Evolutionary conservation across 2,329 filamentous ascomycete genomes (phyloP), one percentile per base, ranked within the genome.

Genomic region (Aspergillus terreus): DNA sequence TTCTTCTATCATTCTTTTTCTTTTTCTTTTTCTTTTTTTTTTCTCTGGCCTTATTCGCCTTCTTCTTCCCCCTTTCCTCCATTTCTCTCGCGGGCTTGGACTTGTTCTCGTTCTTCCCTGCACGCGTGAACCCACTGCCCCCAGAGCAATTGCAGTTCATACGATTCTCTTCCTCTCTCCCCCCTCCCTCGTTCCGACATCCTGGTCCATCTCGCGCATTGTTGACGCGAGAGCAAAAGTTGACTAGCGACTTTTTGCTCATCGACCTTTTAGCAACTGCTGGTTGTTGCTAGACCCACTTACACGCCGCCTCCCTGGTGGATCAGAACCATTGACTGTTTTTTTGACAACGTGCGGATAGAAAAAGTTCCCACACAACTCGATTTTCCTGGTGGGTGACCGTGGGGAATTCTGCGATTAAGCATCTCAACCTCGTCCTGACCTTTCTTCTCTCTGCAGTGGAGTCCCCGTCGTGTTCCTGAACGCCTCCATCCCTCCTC

Each of bases 281-380:
- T 65, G 62, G 63, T 68, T 66, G 61, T 44, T 64, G 56, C 58
- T 58, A 69, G 68, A 71, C 68, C 68, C 69, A 71, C 68, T 64
- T 64, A 51, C 62, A 67, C 64, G 67, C 65, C 64, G 64, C 65
- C 64, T 67, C 62, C 57, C 58, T 65, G 63, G 69, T 71, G 69
- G 68, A 71, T 70, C 68, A 67, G 60, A 65, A 65, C 64, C 65
- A 66, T 67, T 62, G 59, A 64, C 61, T 62, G 57, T 62, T 65
- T 57, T 42, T 42, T 17, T 42, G 59, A 69, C 68, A 68, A 69
- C 68, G 67, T 70, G 69, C 69, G 68, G 69, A 70, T 71, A 70
- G 40, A 69, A 64, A 63, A 65, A 66, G 64, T 69, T 69, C 64
- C 67, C 68, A 70, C 66, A 67, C 63, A 61, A 64, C 62, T 66